phyloP scores from a whole-genome alignment of 495 filamentous ascomycete species.

The Podospora pseudocomata region DNA sequence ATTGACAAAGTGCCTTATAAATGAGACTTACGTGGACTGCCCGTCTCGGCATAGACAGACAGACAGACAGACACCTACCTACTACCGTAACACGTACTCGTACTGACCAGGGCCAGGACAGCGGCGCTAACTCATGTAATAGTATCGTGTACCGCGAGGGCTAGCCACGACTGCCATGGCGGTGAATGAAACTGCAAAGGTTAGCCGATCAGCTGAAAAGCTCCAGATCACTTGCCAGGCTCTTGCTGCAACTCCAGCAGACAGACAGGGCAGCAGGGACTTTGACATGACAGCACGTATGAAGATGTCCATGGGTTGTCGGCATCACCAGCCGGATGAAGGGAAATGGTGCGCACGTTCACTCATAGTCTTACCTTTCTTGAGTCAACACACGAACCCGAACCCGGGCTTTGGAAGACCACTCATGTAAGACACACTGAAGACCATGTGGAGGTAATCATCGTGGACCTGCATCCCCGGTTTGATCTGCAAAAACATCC shows the following conservation, averaged over 20 bases:
- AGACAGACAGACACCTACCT: too few relatives aligned
- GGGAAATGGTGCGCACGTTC: background rate
- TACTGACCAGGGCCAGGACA: background rate
- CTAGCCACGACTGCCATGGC: background rate
- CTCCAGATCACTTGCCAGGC: background rate
- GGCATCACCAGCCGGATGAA: constrained; percentile 5
- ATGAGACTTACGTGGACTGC: constrained; percentile 9
- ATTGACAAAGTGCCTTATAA: constrained; percentile 7
- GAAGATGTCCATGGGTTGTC: background rate
- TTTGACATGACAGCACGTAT: background rate
- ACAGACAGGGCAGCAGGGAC: background rate
- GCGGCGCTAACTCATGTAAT: background rate
- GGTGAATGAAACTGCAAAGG: constrained; percentile 1
- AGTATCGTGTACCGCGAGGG: background rate
- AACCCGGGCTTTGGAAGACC: background rate
- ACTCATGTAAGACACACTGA: background rate
- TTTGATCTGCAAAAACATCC: background rate
- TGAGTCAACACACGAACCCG: background rate
- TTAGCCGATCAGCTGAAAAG: constrained; percentile 7
- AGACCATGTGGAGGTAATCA: background rate
- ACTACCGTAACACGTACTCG: background rate
- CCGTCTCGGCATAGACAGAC: background rate
- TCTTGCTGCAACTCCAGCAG: background rate
- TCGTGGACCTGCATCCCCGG: background rate
- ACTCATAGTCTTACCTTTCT: background rate